These are phyloP conservation scores for Prunus davidiana DNA, from an alignment of 306 rosid species.

Conservation along the genomic window DNA sequence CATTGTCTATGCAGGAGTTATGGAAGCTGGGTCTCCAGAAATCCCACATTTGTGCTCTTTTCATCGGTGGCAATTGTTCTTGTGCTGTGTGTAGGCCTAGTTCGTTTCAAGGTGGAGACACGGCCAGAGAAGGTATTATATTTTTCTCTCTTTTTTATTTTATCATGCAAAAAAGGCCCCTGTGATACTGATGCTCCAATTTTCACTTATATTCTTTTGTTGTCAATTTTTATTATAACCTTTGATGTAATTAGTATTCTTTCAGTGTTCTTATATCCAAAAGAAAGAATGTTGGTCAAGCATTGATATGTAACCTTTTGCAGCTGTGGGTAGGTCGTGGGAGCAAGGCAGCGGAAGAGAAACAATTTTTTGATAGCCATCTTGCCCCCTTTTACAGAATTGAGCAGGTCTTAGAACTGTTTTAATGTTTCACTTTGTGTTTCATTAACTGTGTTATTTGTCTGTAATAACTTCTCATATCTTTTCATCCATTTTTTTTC, in stretches of 20 bases:
- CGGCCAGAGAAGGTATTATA: conserved; percentile 79
- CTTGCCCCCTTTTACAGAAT: conserved; percentile 97
- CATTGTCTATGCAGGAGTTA: conserved; percentile 56
- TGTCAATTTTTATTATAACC: conserved; percentile 5
- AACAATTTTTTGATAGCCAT: conserved; percentile 76
- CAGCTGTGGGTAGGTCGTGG: conserved; percentile 97
- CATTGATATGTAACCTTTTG: conserved; percentile 31
- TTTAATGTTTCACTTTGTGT: conserved; percentile 5
- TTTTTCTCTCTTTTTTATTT: conserved; percentile 26
- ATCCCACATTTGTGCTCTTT: conserved; percentile 69
- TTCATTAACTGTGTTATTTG: background rate
- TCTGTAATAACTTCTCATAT: background rate
- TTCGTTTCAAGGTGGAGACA: conserved; percentile 83
- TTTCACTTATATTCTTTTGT: background rate
- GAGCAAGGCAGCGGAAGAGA: conserved; percentile 93
- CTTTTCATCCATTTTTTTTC: background rate
- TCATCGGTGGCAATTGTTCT: conserved; percentile 73
- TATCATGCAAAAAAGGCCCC: conserved; percentile 17
- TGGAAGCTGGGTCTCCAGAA: conserved; percentile 86
- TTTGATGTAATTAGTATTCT: conserved; percentile 6
- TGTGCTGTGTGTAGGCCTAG: conserved; percentile 71
- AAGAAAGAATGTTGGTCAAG: background rate
- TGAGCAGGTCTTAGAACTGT: conserved; percentile 60
- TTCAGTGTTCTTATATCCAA: background rate
- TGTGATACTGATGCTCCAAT: background rate